Evolutionary conservation across 257 asterid genomes (phyloP), one percentile per base, ranked within the genome.

Genomic region (Thymus quinquecostatus): DNA sequence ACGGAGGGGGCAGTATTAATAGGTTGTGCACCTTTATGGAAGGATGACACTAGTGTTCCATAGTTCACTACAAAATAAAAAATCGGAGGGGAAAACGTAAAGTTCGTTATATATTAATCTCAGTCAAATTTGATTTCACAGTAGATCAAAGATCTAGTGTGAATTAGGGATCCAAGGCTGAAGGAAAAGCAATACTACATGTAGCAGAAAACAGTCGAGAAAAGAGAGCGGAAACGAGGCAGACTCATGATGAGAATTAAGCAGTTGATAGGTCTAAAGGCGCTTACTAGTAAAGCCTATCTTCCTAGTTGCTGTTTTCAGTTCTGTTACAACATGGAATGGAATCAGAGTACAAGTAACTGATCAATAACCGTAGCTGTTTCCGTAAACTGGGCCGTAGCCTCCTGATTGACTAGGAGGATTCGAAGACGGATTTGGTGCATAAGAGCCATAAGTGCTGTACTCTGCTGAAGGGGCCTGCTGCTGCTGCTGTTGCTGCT

Each of bases 301-400:
- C 75, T 69, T 51, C 40, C 45, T 59, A 54, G 32, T 53, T 53
- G 21, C 21, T 2, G 57, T 14, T 14, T 14, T 21, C 10, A 61
- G 8, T 60, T 71, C 40, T 70, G 75, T 65, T 28, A 71, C 67
- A 41, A 30, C 36, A 60, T 76, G 79, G 55, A 60, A 55, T 48
- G 21, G 21, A 62, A 70, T 60, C 65, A 27, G 65, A 73, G 63
- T 33, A 27, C 13, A 44, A 44, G 49, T 2, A 1, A 0, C 11
- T 44, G 49, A 27, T 81, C 80, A 92, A 64, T 92, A 92, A 57
- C 98, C 98, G 63, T 92, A 92, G 68, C 75, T 88, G 73, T 82
- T 70, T 36, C 96, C 96, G 44, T 90, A 88, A 33, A 79, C 88
- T 3, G 93, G 83, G 77, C 92, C 88, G 44, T 92, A 92, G 14